Conservation (phyloP, 2,329 filamentous ascomycete genomes). For the Seiridium unicorne region DNA sequence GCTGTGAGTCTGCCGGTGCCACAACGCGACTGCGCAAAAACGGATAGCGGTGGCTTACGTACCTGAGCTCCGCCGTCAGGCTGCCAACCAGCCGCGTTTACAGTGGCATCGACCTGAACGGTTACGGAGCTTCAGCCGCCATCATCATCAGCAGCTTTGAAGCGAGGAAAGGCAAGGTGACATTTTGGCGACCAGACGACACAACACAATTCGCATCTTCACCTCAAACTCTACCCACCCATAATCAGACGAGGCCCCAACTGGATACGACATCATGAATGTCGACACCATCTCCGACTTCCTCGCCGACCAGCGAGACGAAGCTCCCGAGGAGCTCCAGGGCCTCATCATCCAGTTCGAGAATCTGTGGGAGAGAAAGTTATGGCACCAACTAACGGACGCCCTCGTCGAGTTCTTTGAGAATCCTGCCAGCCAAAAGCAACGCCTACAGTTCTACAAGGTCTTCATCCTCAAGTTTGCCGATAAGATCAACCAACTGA, state of each 20-base stretch:
- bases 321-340: slow-evolving; percentile 84
- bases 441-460: slow-evolving; percentile 89
- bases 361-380: slow-evolving; percentile 95
- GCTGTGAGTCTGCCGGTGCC: background rate
- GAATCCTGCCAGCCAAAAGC: slow-evolving; percentile 73
- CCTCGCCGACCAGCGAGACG: slow-evolving; percentile 84
- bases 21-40: background rate
- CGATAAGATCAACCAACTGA: slow-evolving; percentile 98
- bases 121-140: background rate
- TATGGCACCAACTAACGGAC: slow-evolving; percentile 98
- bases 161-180: too few relatives aligned
- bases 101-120: slow-evolving; percentile 3
- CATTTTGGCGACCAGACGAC: too few relatives aligned
- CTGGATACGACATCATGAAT: slow-evolving; percentile 59
- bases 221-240: too few relatives aligned
- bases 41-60: background rate
- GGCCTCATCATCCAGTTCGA: slow-evolving; percentile 88
- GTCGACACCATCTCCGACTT: slow-evolving; percentile 88
- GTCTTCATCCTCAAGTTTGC: slow-evolving; percentile 94
- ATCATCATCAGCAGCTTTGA: too few relatives aligned
- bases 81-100: slow-evolving; percentile 37
- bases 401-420: slow-evolving; percentile 86
- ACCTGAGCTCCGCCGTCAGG: slow-evolving; percentile 22
- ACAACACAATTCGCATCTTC: too few relatives aligned
- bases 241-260: background rate